These are phyloP conservation scores for Trichophyton benhamiae DNA, from an alignment of 2,329 filamentous ascomycete species.

Conservation along the genomic window DNA sequence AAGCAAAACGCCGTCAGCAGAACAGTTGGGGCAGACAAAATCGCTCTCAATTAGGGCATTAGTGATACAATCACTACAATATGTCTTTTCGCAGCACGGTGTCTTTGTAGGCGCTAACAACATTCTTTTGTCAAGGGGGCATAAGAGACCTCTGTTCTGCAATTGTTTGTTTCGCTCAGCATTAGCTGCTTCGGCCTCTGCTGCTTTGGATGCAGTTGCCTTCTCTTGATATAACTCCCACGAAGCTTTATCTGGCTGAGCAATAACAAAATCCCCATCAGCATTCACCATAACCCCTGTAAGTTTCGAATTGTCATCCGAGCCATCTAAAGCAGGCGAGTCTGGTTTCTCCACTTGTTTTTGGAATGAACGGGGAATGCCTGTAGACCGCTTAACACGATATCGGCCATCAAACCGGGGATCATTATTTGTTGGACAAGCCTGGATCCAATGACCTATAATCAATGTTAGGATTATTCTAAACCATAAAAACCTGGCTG, in stretches of 20 bases:
- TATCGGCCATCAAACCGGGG: conserved; percentile 89
- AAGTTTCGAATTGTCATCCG: conserved; percentile 67
- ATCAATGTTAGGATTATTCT: conserved; percentile 18
- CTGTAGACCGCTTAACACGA: conserved; percentile 88
- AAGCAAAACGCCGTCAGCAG: conserved; percentile 80
- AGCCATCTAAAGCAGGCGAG: conserved; percentile 58
- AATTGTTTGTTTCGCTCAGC: conserved; percentile 72
- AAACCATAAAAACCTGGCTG: neutral
- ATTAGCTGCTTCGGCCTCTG: conserved; percentile 66
- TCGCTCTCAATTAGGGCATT: conserved; percentile 98
- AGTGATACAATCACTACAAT: conserved; percentile 99
- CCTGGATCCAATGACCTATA: conserved; percentile 88
- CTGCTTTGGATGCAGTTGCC: conserved; percentile 71
- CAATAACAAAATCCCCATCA: conserved; percentile 93
- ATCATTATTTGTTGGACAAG: conserved; percentile 96
- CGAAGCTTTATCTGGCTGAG: conserved; percentile 83
- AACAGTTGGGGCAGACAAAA: conserved; percentile 86
- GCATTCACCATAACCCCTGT: conserved; percentile 95
- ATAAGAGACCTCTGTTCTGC: conserved; percentile 78
- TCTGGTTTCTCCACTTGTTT: conserved; percentile 90
- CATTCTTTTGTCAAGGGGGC: conserved; percentile 92
- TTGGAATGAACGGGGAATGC: conserved; percentile 88
- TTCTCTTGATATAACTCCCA: conserved; percentile 98
- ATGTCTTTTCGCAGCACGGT: conserved; percentile 94
- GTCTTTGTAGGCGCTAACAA: conserved; percentile 99